These are phyloP conservation scores for Lentinula sp. DNA, from an alignment of 768 basidiomycete genomes.

Conservation along the genomic window DNA sequence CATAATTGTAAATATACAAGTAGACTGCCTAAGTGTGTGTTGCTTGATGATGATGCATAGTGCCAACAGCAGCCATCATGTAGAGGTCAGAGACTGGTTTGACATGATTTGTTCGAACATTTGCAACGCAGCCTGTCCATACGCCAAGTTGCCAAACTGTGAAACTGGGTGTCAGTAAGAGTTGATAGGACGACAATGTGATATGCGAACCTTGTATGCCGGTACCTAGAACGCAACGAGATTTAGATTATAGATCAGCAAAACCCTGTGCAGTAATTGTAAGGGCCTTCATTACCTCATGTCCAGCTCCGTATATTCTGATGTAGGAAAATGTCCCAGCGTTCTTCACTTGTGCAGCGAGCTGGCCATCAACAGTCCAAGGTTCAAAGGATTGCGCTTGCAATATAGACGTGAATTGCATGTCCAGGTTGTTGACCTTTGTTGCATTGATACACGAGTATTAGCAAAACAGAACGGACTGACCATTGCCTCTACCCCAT, in stretches of 20 bases:
- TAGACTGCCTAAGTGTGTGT: too few species aligned
- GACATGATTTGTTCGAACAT: conserved; percentile 19
- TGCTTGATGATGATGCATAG: neutral
- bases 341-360: conserved; percentile 35
- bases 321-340: conserved; percentile 37
- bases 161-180: too few species aligned
- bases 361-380: conserved; percentile 30
- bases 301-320: conserved; percentile 10
- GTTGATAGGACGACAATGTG: too few species aligned
- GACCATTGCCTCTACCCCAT: conserved; percentile 40
- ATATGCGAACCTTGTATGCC: conserved; percentile 16
- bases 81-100: conserved; percentile 10
- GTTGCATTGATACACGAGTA: too few species aligned
- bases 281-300: conserved; percentile 9
- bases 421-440: conserved; percentile 19
- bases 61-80: neutral
- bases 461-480: neutral
- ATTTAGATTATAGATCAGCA: neutral
- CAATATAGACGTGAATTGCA: conserved; percentile 19
- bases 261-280: neutral
- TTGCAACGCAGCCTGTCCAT: conserved; percentile 2
- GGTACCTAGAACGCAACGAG: conserved; percentile 10
- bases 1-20: too few species aligned
- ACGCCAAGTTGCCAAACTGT: neutral
- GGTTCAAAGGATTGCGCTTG: conserved; percentile 24